Percentiles rank a stretch among this genome's conserved stretches.
Evolutionary conservation across 192 early-diverging fungal species (phyloP).

Genomic region (Allomyces macrogynus): DNA sequence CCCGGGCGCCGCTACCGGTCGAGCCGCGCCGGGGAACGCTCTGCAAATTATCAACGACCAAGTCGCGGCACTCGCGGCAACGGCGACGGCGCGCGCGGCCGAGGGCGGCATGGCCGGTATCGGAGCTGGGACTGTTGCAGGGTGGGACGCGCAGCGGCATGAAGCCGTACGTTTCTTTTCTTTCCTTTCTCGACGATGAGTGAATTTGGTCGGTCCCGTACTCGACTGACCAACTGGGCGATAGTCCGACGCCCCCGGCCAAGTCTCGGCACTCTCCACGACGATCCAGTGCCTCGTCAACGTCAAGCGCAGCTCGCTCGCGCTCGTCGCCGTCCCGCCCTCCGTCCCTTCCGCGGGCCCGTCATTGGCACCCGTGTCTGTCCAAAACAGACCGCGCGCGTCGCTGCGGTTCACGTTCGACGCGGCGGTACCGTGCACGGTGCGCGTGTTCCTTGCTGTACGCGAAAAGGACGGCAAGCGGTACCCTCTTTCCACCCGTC

Average conservation of each 20-base stretch:
- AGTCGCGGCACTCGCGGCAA: not conserved
- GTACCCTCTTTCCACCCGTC: not conserved
- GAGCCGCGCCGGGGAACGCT: not conserved
- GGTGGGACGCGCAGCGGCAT: too few species aligned
- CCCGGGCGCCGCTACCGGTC: not conserved
- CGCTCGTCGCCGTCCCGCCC: not conserved
- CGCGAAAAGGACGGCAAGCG: not conserved
- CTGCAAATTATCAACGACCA: not conserved
- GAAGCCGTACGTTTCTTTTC: too few species aligned
- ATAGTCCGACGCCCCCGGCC: not conserved
- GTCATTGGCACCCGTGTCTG: not conserved
- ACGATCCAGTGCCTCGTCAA: not conserved
- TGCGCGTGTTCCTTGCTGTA: not conserved
- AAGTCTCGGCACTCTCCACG: not conserved
- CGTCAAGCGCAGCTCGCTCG: not conserved
- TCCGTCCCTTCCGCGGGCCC: not conserved
- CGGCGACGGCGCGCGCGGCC: too few species aligned
- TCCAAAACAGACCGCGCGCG: not conserved
- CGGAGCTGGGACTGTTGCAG: too few species aligned
- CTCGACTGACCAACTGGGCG: too few species aligned
- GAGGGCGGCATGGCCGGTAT: too few species aligned
- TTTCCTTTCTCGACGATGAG: too few species aligned
- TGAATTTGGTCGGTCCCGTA: too few species aligned
- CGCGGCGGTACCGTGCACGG: not conserved
- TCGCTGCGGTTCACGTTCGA: not conserved